Evolutionary conservation across 2,329 filamentous ascomycete genomes (phyloP).

Genomic region (Catunica adiposa): DNA sequence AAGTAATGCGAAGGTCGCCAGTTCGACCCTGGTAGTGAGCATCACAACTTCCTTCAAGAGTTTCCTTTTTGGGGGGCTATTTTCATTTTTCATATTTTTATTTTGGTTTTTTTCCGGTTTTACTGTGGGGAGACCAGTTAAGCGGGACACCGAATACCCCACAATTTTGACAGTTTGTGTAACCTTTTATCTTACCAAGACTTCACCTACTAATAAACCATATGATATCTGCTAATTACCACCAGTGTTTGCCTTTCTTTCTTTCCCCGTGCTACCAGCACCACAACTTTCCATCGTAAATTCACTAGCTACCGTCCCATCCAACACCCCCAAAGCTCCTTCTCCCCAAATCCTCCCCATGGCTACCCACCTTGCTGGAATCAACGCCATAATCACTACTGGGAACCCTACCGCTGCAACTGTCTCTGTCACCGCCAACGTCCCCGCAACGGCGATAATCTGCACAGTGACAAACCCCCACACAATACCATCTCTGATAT

Average conservation of each 20-base stretch:
- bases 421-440: constrained; percentile 70
- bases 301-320: constrained; percentile 57
- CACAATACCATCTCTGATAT: constrained; percentile 39
- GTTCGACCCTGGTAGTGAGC: constrained; percentile 10
- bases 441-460: constrained; percentile 55
- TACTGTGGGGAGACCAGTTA: no score
- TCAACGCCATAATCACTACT: constrained; percentile 52
- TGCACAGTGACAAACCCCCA: constrained; percentile 57
- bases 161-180: neutral
- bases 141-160: no score
- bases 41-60: neutral
- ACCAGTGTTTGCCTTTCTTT: neutral
- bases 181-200: neutral
- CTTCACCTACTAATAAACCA: neutral
- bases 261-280: constrained; percentile 25
- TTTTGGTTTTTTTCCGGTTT: no score
- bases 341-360: constrained; percentile 44
- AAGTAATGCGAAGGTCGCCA: constrained; percentile 9
- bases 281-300: constrained; percentile 65
- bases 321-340: constrained; percentile 45
- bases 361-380: constrained; percentile 47
- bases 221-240: constrained; percentile 5
- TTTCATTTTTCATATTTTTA: no score
- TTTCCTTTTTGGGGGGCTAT: neutral
- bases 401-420: constrained; percentile 71